Base-by-base conservation (phyloP, 176 grass and related monocot species). In the Avena atlantica region DNA sequence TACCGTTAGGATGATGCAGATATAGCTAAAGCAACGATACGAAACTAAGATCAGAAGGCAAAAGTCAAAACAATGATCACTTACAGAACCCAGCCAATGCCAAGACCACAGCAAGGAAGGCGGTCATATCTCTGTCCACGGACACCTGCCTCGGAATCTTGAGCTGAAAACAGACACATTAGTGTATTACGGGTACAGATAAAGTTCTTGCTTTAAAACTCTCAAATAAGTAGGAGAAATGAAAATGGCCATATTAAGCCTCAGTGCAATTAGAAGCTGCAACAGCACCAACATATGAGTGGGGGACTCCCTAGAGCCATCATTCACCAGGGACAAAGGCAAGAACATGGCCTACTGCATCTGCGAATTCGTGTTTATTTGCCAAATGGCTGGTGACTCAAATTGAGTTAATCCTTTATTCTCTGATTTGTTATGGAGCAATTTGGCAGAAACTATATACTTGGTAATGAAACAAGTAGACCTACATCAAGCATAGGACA, bases 61-160 rank as follows among this genome's bases (percentile, higher is more conserved):
- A 68, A 74, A 34, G 31, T 21, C 14, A 77, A 25, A 76, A 67
- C 36, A 44, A 50, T 9, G 31, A 12, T 82, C 69, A 89, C 93
- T 91, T 90, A 98, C 96, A 98, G 56, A 82, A 98, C 74, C 96
- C 96, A 98, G 47, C 96, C 96, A 82, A 96, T 64, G 60, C 96
- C 93, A 9, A 94, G 81, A 5, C 96, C 92, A 12, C 92, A 98
- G 58, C 96, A 98, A 16, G 89, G 88, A 53, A 98, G 92, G 40
- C 89, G 90, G 7, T 81, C 88, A 75, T 89, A 62, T 16, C 78
- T 75, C 14, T 87, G 86, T 49, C 78, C 86, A 77, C 69, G 92
- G 66, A 79, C 81, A 75, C 80, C 87, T 79, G 76, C 72, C 81
- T 85, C 90, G 16, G 85, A 74, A 91, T 94, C 91, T 85, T 70